Conservation (phyloP, 495 filamentous ascomycete genomes). For the Podospora conica region DNA sequence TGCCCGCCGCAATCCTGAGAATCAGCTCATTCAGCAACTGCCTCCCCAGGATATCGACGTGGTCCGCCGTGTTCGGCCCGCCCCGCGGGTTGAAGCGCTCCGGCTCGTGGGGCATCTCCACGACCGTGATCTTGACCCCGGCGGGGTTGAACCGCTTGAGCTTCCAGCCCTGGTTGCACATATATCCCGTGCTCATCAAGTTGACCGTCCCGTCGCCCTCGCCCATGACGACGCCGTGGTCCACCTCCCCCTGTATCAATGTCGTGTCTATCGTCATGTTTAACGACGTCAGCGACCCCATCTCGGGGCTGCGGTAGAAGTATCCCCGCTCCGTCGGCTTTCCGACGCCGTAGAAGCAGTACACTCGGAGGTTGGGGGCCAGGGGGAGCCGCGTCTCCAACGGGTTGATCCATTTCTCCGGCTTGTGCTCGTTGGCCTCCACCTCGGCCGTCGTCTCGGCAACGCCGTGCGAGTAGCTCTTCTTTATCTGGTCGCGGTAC, state of each 20-base stretch:
- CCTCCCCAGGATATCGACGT: conserved; percentile 91
- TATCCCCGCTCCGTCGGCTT: conserved; percentile 90
- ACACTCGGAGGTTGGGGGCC: conserved; percentile 89
- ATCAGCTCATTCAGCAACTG: conserved; percentile 87
- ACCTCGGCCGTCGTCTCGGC: conserved; percentile 77
- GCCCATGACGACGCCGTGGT: conserved; percentile 86
- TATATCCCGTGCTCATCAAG: conserved; percentile 81
- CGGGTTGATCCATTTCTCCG: conserved; percentile 88
- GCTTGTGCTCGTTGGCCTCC: conserved; percentile 76
- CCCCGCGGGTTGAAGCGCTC: conserved; percentile 86
- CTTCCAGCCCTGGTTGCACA: conserved; percentile 92
- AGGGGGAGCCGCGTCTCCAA: conserved; percentile 83
- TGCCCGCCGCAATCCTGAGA: conserved; percentile 80
- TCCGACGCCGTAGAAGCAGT: conserved; percentile 93
- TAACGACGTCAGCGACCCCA: conserved; percentile 54
- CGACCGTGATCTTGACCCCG: conserved; percentile 69
- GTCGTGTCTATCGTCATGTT: conserved; percentile 89
- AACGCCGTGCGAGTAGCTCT: conserved; percentile 81
- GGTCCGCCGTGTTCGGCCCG: conserved; percentile 93
- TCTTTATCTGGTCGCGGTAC: conserved; percentile 66
- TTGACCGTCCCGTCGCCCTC: conserved; percentile 96
- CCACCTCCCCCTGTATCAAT: conserved; percentile 58
- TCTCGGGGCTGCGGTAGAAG: conserved; percentile 73
- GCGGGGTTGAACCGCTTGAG: conserved; percentile 93
- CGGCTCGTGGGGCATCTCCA: conserved; percentile 95